These are phyloP conservation scores for Phytomonas serpens DNA, from an alignment of 208 protist species.

Conservation along the genomic window DNA sequence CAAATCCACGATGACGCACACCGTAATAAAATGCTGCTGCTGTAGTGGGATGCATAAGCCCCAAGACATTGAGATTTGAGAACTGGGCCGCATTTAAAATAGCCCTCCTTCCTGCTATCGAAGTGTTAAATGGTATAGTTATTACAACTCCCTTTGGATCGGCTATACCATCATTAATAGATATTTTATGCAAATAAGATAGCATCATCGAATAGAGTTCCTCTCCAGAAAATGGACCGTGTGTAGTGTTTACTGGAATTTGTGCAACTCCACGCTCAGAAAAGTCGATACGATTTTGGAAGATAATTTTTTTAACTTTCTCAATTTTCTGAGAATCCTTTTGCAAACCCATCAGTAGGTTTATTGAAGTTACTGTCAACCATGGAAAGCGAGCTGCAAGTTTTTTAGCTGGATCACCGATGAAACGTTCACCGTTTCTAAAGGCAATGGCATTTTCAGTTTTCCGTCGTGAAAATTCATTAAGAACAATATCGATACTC, in stretches of 20 bases:
- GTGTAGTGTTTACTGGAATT: conserved; percentile 13
- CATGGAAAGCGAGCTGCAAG: conserved; percentile 86
- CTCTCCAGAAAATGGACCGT: conserved; percentile 66
- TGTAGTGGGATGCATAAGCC: conserved; percentile 89
- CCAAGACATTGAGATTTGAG: conserved; percentile 70
- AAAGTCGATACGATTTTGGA: conserved; percentile 41
- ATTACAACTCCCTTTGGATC: conserved; percentile 72
- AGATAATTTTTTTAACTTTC: conserved; percentile 10
- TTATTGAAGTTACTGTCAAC: conserved; percentile 49
- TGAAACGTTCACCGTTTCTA: conserved; percentile 79
- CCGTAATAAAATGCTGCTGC: conserved; percentile 87
- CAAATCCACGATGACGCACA: conserved; percentile 70
- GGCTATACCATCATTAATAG: conserved; percentile 36
- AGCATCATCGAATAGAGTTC: conserved; percentile 88
- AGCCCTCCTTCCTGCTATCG: conserved; percentile 57
- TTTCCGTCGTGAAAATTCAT: conserved; percentile 92
- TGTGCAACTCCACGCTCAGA: conserved; percentile 32
- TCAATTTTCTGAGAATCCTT: conserved; percentile 25
- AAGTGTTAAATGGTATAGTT: conserved; percentile 87
- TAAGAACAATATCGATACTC: conserved; percentile 90
- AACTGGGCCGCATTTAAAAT: conserved; percentile 88
- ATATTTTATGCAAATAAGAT: conserved; percentile 41
- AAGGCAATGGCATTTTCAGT: conserved; percentile 89
- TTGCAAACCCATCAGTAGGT: conserved; percentile 52
- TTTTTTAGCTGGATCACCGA: conserved; percentile 80